Evolutionary conservation across 108 stramenopile species (phyloP).

Genomic region (Discostella stelligeroides): DNA sequence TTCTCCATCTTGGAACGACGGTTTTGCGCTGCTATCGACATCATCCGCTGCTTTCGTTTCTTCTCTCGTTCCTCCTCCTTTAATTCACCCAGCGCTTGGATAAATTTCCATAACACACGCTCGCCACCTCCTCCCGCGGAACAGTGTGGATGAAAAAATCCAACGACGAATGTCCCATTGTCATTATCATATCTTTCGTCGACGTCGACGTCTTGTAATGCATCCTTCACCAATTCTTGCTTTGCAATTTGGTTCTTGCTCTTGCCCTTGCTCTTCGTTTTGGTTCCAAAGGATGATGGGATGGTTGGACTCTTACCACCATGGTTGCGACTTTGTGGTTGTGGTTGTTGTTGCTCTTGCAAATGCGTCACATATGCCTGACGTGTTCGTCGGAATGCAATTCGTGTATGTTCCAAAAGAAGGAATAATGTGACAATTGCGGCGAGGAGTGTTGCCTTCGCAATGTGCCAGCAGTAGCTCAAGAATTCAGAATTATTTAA

Average conservation of each 20-base stretch:
- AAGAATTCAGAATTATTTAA: background rate
- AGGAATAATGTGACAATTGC: background rate
- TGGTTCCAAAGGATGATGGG: too few relatives aligned
- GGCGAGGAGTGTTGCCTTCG: slow-evolving; percentile 4
- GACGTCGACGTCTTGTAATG: background rate
- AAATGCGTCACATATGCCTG: background rate
- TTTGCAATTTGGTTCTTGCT: background rate
- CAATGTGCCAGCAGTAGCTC: background rate
- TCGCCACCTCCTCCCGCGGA: slow-evolving; percentile 96
- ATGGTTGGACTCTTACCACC: too few relatives aligned
- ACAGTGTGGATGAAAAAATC: slow-evolving; percentile 90
- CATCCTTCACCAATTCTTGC: background rate
- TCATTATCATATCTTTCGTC: slow-evolving; percentile 8
- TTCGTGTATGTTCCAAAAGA: background rate
- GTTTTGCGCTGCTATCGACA: background rate
- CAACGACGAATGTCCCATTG: slow-evolving; percentile 40
- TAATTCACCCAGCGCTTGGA: slow-evolving; percentile 72
- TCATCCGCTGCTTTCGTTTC: slow-evolving; percentile 3
- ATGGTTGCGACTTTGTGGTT: too few relatives aligned
- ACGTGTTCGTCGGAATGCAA: background rate
- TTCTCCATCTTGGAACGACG: slow-evolving; percentile 14
- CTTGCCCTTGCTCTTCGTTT: background rate
- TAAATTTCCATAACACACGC: slow-evolving; percentile 95
- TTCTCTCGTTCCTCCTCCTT: slow-evolving; percentile 29
- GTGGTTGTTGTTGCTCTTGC: too few relatives aligned